Evolutionary conservation across 2,329 filamentous ascomycete genomes (phyloP).

Genomic region (Paracamarosporium sp.): DNA sequence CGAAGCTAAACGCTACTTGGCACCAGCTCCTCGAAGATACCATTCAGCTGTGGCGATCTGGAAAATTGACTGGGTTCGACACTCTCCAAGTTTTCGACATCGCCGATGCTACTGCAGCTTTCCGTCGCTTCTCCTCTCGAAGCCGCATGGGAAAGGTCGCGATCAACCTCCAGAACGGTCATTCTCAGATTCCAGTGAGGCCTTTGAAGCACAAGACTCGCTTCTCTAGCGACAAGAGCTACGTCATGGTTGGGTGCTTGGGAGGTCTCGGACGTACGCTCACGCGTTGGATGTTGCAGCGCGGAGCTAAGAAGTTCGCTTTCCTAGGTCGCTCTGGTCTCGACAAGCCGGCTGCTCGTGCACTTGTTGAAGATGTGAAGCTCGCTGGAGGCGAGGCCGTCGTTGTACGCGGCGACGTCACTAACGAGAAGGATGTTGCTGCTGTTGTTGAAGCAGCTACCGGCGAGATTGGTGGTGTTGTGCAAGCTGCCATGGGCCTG

Average conservation of each 20-base stretch:
- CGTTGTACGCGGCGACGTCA: constrained; percentile 4
- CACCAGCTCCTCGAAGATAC: not conserved
- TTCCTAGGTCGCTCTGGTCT: constrained; percentile 9
- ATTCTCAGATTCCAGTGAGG: not conserved
- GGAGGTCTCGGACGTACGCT: not conserved
- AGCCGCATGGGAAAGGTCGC: not conserved
- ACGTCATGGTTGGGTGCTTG: constrained; percentile 1
- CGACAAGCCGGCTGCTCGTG: not conserved
- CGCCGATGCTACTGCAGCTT: not conserved
- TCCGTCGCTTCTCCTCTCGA: not conserved
- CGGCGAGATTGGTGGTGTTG: constrained; percentile 7
- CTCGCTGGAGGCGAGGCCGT: not conserved
- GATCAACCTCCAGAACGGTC: not conserved
- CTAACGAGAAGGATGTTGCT: not conserved
- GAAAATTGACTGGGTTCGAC: not conserved
- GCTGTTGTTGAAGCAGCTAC: not conserved
- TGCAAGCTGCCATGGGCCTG: constrained; percentile 12
- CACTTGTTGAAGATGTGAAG: constrained; percentile 1
- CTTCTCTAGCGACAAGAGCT: not conserved
- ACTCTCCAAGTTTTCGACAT: constrained; percentile 4
- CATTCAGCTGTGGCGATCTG: not conserved
- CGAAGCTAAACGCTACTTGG: no score
- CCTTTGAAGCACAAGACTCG: not conserved
- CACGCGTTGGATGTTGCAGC: constrained; percentile 12
- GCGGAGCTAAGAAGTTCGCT: constrained; percentile 16